Percentiles rank a stretch among this genome's conserved stretches.
phyloP scores from a whole-genome alignment of 441 rosid species.

The Brassica balearica region DNA sequence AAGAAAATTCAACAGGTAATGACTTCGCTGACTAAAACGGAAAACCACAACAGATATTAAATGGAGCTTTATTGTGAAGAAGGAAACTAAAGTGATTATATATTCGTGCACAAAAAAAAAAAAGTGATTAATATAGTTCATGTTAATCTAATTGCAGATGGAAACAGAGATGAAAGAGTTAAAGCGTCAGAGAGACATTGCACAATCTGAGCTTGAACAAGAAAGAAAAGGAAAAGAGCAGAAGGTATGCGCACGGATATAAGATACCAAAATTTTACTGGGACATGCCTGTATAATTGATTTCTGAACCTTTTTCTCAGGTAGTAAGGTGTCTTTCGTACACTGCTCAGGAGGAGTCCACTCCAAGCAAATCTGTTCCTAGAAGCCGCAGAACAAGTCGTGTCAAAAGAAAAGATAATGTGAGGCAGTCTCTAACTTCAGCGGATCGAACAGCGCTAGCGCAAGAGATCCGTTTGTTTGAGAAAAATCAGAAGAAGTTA shows the following conservation, averaged over 20 bases:
- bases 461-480: conserved; percentile 84
- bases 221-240: conserved; percentile 72
- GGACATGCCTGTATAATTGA: conserved; percentile 22
- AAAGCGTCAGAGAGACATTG: conserved; percentile 93
- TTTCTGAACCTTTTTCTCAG: conserved; percentile 71
- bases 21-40: not conserved
- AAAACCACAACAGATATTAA: conserved; percentile 4
- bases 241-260: conserved; percentile 57
- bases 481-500: conserved; percentile 78
- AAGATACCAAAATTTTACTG: conserved; percentile 10
- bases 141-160: conserved; percentile 59
- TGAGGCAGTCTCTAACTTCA: conserved; percentile 72
- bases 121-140: not conserved
- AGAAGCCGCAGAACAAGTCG: conserved; percentile 51
- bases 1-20: conserved; percentile 75
- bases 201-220: conserved; percentile 75
- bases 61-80: not conserved
- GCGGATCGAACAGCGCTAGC: conserved; percentile 77
- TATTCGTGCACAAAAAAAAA: not conserved
- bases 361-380: conserved; percentile 48
- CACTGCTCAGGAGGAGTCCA: conserved; percentile 50
- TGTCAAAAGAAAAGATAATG: conserved; percentile 52
- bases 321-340: conserved; percentile 82
- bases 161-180: conserved; percentile 86
- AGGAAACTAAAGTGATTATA: not conserved